Base-by-base conservation (phyloP, 2,329 filamentous ascomycete species). In the Alternaria postmessia region DNA sequence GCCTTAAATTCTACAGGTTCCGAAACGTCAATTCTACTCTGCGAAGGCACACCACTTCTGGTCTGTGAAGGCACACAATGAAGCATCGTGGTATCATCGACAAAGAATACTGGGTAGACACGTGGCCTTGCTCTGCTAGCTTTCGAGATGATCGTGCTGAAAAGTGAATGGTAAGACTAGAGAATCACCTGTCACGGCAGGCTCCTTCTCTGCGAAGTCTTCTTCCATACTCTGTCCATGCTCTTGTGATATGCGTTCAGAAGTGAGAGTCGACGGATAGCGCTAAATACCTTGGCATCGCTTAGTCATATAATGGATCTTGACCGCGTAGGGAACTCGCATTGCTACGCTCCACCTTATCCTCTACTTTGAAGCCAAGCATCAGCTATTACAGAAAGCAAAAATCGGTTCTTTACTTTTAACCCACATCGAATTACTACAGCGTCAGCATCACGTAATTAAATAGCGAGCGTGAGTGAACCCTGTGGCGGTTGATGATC, bases 281-380 rank as follows among this genome's bases (percentile, higher is more conserved):
- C 59, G 51, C 51, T 62, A 62, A 55, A 55, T 51, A 26, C 18
- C 55, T 62, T 62, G 54, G 59, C 55, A 24, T 38, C n/a, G 59
- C 41, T 62, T 62, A 62, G 55, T 62, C 59, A 61, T 46, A 24
- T 18, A 24, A 48, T 36, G 18, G 38, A 41, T 49, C 56, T 62
- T 59, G 60, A 42, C 60, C 24, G 41, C 53, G 51, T 44, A 60
- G 55, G 57, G 57, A 53, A 57, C 53, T 42, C 39, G 54, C 48
- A 51, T 42, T 39, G 41, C 48, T 49, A 46, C 56, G 55, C 59
- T 62, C 57, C 57, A 62, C 60, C 56, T 54, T 62, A 59, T 53
- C 52, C 52, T 57, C 42, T 57, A 60, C 57, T 51, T 53, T 53
- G 43, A 34, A 52, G 44, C 53, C 9, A 57, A 55, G 32, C 57